Conservation (phyloP, 768 basidiomycete genomes). For the Russula earlei region DNA sequence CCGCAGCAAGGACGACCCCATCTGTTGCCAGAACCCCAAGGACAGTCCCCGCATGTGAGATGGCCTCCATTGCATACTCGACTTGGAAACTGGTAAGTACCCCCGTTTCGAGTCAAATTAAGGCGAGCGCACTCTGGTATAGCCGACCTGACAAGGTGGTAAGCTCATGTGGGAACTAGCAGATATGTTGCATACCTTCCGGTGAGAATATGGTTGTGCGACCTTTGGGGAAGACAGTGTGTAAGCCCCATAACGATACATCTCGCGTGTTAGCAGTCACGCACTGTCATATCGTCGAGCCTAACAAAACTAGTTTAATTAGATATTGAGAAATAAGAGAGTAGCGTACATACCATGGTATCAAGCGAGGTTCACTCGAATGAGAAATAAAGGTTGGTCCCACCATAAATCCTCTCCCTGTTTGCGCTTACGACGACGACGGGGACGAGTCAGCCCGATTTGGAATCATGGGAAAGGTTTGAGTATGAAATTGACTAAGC, state of each 20-base stretch:
- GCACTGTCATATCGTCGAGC: constrained; percentile 93
- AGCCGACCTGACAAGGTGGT: constrained; percentile 60
- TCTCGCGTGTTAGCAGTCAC: constrained; percentile 27
- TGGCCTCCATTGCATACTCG: constrained; percentile 99
- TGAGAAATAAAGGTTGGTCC: too few relatives aligned
- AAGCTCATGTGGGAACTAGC: constrained; percentile 2
- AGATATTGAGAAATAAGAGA: not conserved
- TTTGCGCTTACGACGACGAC: too few relatives aligned
- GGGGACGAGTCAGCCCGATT: too few relatives aligned
- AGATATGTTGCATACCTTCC: constrained; percentile 52
- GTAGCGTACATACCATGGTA: constrained; percentile 10
- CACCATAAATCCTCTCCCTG: too few relatives aligned
- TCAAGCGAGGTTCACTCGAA: not conserved
- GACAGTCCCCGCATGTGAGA: constrained; percentile 91
- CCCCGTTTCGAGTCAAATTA: constrained; percentile 5
- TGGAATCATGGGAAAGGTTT: too few relatives aligned
- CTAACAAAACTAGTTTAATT: constrained; percentile 30
- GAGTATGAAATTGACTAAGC: too few relatives aligned
- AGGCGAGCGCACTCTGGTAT: constrained; percentile 74
- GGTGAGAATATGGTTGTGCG: constrained; percentile 99
- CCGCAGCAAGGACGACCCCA: constrained; percentile 85
- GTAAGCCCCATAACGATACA: constrained; percentile 5
- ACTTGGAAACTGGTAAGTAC: constrained; percentile 37
- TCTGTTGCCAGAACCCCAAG: constrained; percentile 87
- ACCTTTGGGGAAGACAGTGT: constrained; percentile 37